Conservation (phyloP, 441 rosid species). For the Capsella rubella region DNA sequence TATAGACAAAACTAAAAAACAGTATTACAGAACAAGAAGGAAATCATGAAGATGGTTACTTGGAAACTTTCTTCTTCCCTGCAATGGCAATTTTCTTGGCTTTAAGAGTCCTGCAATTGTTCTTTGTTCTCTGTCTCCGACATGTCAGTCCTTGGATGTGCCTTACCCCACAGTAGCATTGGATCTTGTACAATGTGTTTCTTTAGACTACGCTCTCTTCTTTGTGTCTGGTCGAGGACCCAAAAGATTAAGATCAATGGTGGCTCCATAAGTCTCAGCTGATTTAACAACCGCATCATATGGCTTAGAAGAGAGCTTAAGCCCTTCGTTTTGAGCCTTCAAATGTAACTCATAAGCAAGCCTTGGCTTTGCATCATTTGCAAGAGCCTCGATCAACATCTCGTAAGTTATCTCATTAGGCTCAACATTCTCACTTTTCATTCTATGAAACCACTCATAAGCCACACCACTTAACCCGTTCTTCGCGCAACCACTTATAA, state of each 20-base stretch:
- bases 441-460: conserved; percentile 88
- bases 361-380: conserved; percentile 81
- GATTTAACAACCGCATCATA: conserved; percentile 68
- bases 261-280: conserved; percentile 61
- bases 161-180: conserved; percentile 83
- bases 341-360: conserved; percentile 71
- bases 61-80: conserved; percentile 69
- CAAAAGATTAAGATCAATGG: conserved; percentile 60
- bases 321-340: conserved; percentile 68
- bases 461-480: conserved; percentile 68
- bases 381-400: conserved; percentile 78
- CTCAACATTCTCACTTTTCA: conserved; percentile 62
- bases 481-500: conserved; percentile 70
- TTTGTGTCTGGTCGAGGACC: conserved; percentile 71
- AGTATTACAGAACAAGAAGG: conserved; percentile 29
- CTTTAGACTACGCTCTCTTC: conserved; percentile 40
- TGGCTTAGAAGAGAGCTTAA: conserved; percentile 63
- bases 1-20: conserved; percentile 27
- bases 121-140: conserved; percentile 90
- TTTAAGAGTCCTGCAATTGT: conserved; percentile 82
- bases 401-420: conserved; percentile 79
- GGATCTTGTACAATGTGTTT: conserved; percentile 40
- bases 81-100: conserved; percentile 76
- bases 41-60: conserved; percentile 41
- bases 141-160: conserved; percentile 87